Conservation (phyloP, 306 rosid genomes). For the Rubus idaeus region DNA sequence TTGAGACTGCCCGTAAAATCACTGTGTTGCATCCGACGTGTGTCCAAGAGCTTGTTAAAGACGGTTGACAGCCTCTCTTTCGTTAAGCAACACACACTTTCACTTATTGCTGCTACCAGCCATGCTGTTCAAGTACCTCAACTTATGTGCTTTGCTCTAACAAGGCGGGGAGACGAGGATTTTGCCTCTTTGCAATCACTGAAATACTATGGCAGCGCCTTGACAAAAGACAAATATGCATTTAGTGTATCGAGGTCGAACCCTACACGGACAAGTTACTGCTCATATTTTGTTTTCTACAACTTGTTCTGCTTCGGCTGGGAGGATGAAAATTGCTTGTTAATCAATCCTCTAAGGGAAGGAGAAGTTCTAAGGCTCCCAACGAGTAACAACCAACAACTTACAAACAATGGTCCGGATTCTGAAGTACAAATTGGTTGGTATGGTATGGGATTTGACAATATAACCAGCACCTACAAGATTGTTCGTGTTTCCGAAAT, state of each 20-base stretch:
- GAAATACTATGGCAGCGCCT: background rate
- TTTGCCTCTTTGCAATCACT: background rate
- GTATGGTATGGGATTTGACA: conserved; percentile 7
- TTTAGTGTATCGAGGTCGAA: background rate
- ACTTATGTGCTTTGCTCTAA: background rate
- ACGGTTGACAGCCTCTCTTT: background rate
- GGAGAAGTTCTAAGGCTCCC: background rate
- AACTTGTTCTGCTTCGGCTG: background rate
- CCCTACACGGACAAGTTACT: background rate
- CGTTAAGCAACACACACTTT: background rate
- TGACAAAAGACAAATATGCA: background rate
- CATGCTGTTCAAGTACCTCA: background rate
- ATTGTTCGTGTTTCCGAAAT: background rate
- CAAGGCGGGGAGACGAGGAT: background rate
- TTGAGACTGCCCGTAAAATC: background rate
- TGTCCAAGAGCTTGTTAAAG: background rate
- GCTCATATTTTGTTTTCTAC: background rate
- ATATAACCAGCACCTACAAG: background rate
- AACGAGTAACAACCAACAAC: background rate
- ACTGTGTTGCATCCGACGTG: background rate
- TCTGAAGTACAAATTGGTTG: background rate
- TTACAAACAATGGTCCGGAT: background rate
- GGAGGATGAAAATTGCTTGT: background rate
- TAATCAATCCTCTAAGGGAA: conserved; percentile 2
- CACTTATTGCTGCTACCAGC: background rate